Evolutionary conservation across 176 grass and related monocot species (phyloP).

Genomic region (Oryza punctata): DNA sequence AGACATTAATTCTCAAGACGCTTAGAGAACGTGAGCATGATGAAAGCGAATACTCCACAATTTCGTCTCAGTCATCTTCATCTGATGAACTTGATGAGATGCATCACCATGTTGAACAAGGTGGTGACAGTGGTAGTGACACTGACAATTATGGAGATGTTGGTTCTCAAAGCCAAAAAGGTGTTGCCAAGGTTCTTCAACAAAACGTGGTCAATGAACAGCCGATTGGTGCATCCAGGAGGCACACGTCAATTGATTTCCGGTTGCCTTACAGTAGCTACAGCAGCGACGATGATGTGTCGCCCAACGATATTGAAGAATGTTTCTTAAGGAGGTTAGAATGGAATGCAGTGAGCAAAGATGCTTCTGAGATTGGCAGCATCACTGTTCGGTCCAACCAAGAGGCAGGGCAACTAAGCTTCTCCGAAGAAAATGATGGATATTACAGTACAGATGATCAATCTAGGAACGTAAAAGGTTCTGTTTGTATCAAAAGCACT

Average conservation of each 20-base stretch:
- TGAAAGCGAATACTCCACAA: slow-evolving; percentile 59
- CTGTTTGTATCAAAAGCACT: not conserved
- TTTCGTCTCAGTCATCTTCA: slow-evolving; percentile 43
- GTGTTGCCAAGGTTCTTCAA: slow-evolving; percentile 1
- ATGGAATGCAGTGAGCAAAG: slow-evolving; percentile 34
- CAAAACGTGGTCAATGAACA: slow-evolving; percentile 22
- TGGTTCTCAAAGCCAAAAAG: slow-evolving; percentile 32
- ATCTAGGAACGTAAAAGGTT: not conserved
- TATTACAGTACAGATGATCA: not conserved
- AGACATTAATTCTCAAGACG: slow-evolving; percentile 69
- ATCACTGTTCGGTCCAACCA: slow-evolving; percentile 11
- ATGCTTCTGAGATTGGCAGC: not conserved
- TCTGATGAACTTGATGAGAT: slow-evolving; percentile 50
- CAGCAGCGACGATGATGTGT: not conserved
- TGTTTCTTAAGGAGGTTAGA: slow-evolving; percentile 72
- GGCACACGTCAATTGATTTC: slow-evolving; percentile 33
- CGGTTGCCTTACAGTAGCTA: slow-evolving; percentile 24
- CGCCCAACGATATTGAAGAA: slow-evolving; percentile 67
- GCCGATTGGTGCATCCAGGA: slow-evolving; percentile 48
- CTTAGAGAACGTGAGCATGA: slow-evolving; percentile 67
- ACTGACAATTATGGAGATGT: slow-evolving; percentile 37
- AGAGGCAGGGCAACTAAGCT: not conserved
- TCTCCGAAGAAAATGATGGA: not conserved
- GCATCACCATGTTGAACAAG: slow-evolving; percentile 36
- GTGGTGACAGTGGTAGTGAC: slow-evolving; percentile 36